phyloP scores from a whole-genome alignment of 2,329 filamentous ascomycete genomes.

The Aspergillus tubingensis region DNA sequence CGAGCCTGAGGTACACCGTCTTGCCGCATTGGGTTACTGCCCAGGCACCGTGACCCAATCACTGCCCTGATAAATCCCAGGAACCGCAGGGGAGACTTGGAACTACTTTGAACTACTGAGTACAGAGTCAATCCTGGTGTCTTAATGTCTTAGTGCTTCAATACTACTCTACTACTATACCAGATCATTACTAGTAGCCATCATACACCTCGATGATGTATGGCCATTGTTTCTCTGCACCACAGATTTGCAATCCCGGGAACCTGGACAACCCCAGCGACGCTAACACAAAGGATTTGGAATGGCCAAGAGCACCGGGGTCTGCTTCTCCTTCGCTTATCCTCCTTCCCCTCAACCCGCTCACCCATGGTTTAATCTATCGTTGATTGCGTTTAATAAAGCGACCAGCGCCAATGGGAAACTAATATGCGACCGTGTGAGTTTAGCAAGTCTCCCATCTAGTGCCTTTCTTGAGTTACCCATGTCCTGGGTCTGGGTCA shows the following conservation, averaged over 20 bases:
- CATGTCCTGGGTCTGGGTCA: neutral
- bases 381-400: conserved; percentile 5
- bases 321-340: neutral
- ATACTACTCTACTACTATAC: too few relatives aligned
- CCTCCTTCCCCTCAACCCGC: neutral
- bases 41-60: too few relatives aligned
- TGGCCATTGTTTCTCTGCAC: conserved; percentile 6
- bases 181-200: neutral
- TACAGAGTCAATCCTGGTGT: too few relatives aligned
- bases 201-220: neutral
- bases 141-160: too few relatives aligned
- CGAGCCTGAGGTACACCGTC: neutral
- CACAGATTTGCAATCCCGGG: conserved; percentile 3
- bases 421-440: neutral
- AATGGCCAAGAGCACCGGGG: neutral
- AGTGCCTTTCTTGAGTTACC: neutral
- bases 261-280: conserved; percentile 12
- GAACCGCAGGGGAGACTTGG: neutral
- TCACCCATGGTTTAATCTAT: conserved; percentile 1
- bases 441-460: neutral
- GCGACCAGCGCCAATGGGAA: neutral
- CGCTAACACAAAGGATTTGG: conserved; percentile 12
- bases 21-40: conserved; percentile 6
- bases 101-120: too few relatives aligned
- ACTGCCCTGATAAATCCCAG: neutral